Evolutionary conservation across 2,329 filamentous ascomycete species (phyloP), one percentile per base, ranked within the genome.

Genomic region (Ophiostoma fasciatum): DNA sequence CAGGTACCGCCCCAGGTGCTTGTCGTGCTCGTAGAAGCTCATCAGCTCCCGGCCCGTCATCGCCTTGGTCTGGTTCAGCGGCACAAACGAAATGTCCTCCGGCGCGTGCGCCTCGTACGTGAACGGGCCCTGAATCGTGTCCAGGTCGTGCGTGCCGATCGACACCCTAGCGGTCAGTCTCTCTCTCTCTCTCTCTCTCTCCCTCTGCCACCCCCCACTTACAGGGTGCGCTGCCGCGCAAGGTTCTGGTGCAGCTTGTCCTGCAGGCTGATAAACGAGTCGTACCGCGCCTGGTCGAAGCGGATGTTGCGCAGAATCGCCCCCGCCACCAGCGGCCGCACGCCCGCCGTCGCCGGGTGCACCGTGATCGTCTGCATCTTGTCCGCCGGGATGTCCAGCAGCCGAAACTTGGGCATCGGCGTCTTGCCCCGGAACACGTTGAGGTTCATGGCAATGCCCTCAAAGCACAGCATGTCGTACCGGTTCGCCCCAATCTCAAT

Each of bases 211-310:
- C 44, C n/a, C 8, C 6, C 8, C 12, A 42, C 43, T 2, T 28
- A 45, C 42, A 98, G 63, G 1, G 88, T 94, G 50, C 90, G 69
- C 59, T 96, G 82, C 43, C 90, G 76, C 33, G 90, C 92, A 46
- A 98, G 65, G 54, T 98, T 98, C 56, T 88, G 81, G 63, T 98
- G 90, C 32, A 98, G 73, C 65, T 98, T 98, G 63, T 98, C 92
- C 63, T 98, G 90, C 32, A 98, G 71, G 38, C 79, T 74, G 55
- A 98, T 98, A 80, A 98, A 98, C 52, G 85, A 94, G 49, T 93
- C 83, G 58, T 98, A 98, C 46, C 81, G 72, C 47, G 78, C 82
- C 63, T 90, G 71, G 48, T 82, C 87, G 67, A 98, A 96, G 51
- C 78, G 84, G 64, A 98, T 71, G 55, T 85, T 82, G 47, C 90